Evolutionary conservation across 2,329 filamentous ascomycete genomes (phyloP).

Genomic region (Fusarium protoensiforme): DNA sequence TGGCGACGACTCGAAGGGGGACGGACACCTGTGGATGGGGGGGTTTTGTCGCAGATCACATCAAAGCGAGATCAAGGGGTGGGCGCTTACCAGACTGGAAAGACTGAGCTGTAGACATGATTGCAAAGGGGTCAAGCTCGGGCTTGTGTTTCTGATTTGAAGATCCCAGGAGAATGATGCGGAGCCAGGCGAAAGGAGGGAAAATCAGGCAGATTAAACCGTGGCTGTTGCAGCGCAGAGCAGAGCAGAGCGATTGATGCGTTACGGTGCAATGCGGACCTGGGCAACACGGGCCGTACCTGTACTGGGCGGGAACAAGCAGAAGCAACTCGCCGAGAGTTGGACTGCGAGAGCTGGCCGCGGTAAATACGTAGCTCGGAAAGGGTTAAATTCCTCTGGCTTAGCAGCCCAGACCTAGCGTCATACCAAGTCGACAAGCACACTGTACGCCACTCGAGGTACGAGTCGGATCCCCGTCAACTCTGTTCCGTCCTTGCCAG

Average conservation of each 20-base stretch:
- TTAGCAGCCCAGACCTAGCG: conserved; percentile 44
- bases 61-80: conserved; percentile 45
- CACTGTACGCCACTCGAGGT: conserved; percentile 35
- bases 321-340: conserved; percentile 14
- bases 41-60: conserved; percentile 40
- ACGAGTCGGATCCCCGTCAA: conserved; percentile 36
- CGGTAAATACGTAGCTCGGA: conserved; percentile 37
- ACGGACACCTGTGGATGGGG: conserved; percentile 26
- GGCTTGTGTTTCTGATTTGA: conserved; percentile 40
- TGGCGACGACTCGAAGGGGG: conserved; percentile 30
- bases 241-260: conserved; percentile 18
- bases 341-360: conserved; percentile 30
- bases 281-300: conserved; percentile 11
- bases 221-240: conserved; percentile 29
- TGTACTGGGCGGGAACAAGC: conserved; percentile 5
- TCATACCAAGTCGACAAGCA: conserved; percentile 44
- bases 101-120: conserved; percentile 43
- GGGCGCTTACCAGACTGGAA: conserved; percentile 44
- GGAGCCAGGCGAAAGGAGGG: conserved; percentile 29
- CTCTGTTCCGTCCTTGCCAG: conserved; percentile 29
- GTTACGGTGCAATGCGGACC: conserved; percentile 24
- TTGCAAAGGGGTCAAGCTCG: conserved; percentile 41
- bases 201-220: conserved; percentile 25
- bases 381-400: conserved; percentile 47
- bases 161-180: conserved; percentile 36